Conservation (phyloP, 371 early-diverging fungal species). For the Mucor mucedo region DNA sequence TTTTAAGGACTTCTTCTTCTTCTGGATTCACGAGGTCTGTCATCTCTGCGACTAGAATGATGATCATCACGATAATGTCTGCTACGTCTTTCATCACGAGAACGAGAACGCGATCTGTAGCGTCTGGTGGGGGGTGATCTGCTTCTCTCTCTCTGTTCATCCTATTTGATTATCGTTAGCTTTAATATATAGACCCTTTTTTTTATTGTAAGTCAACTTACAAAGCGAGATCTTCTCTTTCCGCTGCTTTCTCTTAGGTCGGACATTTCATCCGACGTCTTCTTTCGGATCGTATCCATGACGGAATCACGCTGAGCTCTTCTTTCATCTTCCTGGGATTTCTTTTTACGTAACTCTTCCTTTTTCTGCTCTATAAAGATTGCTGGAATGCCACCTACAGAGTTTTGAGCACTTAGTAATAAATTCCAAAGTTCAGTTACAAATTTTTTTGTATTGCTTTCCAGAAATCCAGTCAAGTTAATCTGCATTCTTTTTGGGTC, state of each 20-base stretch:
- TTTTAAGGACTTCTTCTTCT: conserved; percentile 23
- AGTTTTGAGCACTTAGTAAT: conserved; percentile 86
- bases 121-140: conserved; percentile 27
- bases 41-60: conserved; percentile 14
- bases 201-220: conserved; percentile 4
- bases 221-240: conserved; percentile 31
- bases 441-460: conserved; percentile 80
- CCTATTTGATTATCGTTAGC: conserved; percentile 2
- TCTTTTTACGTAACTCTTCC: conserved; percentile 67
- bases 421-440: conserved; percentile 90
- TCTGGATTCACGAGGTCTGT: conserved; percentile 22
- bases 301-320: conserved; percentile 40
- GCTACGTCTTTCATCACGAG: conserved; percentile 29
- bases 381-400: conserved; percentile 85
- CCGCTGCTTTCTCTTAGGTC: conserved; percentile 18
- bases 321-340: conserved; percentile 38
- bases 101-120: conserved; percentile 30
- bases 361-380: conserved; percentile 86
- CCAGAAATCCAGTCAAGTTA: conserved; percentile 94
- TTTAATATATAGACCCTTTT: not conserved
- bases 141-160: conserved; percentile 23
- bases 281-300: conserved; percentile 49
- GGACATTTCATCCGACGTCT: conserved; percentile 31
- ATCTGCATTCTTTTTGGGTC: conserved; percentile 94
- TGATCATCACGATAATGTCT: conserved; percentile 29